Conservation (phyloP, 2,329 filamentous ascomycete species). For the Monilinia laxa region DNA sequence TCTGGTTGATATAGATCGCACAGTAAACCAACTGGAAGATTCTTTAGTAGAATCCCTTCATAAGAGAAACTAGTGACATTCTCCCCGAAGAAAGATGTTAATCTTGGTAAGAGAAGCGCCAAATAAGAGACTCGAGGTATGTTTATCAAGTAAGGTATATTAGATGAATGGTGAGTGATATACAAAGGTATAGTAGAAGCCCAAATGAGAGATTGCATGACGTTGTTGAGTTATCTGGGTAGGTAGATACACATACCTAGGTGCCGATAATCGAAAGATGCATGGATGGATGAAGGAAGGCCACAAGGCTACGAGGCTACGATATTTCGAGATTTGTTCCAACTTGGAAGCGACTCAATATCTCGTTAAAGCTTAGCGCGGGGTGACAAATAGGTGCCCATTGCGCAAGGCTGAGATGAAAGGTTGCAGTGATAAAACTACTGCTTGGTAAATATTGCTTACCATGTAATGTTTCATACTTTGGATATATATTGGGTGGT, state of each 20-base stretch:
- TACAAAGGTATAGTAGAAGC: slow-evolving; percentile 39
- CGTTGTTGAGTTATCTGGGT: not conserved
- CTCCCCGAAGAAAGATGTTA: slow-evolving; percentile 62
- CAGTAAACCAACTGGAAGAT: slow-evolving; percentile 67
- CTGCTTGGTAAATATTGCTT: not conserved
- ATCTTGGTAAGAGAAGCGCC: slow-evolving; percentile 60
- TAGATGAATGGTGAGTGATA: slow-evolving; percentile 38
- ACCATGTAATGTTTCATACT: not conserved
- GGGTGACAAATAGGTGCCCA: not conserved
- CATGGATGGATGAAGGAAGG: not conserved
- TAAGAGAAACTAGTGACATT: slow-evolving; percentile 56
- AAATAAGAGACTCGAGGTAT: slow-evolving; percentile 67
- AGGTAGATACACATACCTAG: too few species aligned
- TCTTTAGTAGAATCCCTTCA: slow-evolving; percentile 67
- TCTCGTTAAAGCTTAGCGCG: slow-evolving; percentile 1
- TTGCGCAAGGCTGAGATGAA: slow-evolving; percentile 1
- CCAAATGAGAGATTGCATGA: slow-evolving; percentile 41
- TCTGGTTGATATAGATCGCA: slow-evolving; percentile 60
- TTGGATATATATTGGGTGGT: not conserved
- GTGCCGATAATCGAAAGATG: not conserved
- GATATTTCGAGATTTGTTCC: not conserved
- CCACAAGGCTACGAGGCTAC: slow-evolving; percentile 9
- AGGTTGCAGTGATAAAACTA: not conserved
- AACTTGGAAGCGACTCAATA: not conserved
- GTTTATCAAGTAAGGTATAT: slow-evolving; percentile 49